Evolutionary conservation across 73 alveolate genomes (phyloP), one percentile per base, ranked within the genome.

Genomic region (Uronychia setigera): DNA sequence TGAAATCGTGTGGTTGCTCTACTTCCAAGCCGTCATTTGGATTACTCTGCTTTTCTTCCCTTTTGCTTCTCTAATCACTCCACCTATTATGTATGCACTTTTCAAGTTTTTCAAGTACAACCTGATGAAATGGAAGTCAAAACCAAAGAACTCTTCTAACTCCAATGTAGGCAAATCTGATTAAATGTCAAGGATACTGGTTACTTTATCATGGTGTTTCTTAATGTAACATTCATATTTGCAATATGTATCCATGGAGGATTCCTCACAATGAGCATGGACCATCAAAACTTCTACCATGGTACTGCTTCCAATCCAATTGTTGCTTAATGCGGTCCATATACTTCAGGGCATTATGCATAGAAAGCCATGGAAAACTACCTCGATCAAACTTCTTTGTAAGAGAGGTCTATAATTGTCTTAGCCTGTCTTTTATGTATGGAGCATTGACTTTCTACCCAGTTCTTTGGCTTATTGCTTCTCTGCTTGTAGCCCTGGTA

Each of bases 261-360:
- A 0, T 84, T 89, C 67, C 80, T 88, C 77, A 58, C 95, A 29
- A 26, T 35, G 29, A 35, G 32, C 19, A 9, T 92, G 58, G 29
- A 28, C 1, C 97, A 92, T 76, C 31, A 33, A 25, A 0, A 76
- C 1, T 92, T n/a, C n/a, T n/a, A n/a, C n/a, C n/a, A n/a, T 87
- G 91, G 83, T 89, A n/a, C 28, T 74, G n/a, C 78, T 35, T 78
- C 1, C 79, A 27, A 79, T 31, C n/a, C 76, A 32, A n/a, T n/a
- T n/a, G n/a, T n/a, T n/a, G n/a, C n/a, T n/a, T n/a, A n/a, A 30
- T 90, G 95, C 34, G 95, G 95, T 1, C 95, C 95, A 0, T 90
- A 59, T 46, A 35, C 88, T 29, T 14, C 32, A 0, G 83, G 75
- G 13, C 59, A 74, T 19, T 80, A 59, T 57, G 91, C 90, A 31